These are phyloP conservation scores for Termitomyces eurrhizus DNA, from an alignment of 768 basidiomycete genomes.

Conservation along the genomic window DNA sequence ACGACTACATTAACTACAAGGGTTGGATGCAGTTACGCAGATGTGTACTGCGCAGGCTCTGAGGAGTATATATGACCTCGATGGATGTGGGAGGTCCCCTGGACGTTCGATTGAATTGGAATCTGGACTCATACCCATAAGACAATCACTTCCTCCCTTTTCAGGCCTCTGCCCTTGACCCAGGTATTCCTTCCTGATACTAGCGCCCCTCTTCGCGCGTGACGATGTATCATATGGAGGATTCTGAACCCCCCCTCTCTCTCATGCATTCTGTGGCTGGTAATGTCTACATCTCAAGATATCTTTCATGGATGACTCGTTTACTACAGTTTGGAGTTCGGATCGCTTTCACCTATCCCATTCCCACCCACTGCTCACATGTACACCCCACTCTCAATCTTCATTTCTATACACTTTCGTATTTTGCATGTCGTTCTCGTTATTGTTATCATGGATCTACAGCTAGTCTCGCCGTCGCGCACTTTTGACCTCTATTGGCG, in stretches of 20 bases:
- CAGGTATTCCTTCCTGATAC: conserved; percentile 8
- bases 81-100: conserved; percentile 7
- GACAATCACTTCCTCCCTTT: conserved; percentile 7
- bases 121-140: conserved; percentile 12
- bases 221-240: conserved; percentile 3
- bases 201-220: conserved; percentile 1
- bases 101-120: conserved; percentile 10
- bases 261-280: conserved; percentile 1
- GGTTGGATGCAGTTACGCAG: not conserved
- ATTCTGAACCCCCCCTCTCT: conserved; percentile 4
- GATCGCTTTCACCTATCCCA: not conserved
- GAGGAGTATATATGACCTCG: conserved; percentile 18
- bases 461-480: conserved; percentile 8
- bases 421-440: not conserved
- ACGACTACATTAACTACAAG: not conserved
- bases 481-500: not conserved
- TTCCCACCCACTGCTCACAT: not conserved
- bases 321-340: not conserved
- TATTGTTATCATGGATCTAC: not conserved
- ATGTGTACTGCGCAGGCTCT: not conserved
- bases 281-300: conserved; percentile 14
- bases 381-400: not conserved
- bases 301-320: conserved; percentile 12
- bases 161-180: conserved; percentile 10
- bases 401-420: not conserved